A percentile compares a stretch with the other conserved stretches of the same genome.
Conservation (phyloP, 331 rosid species). For the Acacia concinna region DNA sequence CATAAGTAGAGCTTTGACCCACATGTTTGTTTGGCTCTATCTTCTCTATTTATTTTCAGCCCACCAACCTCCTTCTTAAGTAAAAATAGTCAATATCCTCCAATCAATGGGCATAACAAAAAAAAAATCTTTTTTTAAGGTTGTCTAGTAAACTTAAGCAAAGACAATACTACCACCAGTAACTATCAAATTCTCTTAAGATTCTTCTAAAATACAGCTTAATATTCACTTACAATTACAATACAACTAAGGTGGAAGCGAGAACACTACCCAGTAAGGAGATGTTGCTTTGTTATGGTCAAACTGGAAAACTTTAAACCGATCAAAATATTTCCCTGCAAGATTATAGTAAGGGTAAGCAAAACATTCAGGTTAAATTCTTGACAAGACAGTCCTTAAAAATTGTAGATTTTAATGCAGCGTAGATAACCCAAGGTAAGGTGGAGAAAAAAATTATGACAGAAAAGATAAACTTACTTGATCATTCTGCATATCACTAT, state of each 20-base stretch:
- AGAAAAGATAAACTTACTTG: conserved; percentile 46
- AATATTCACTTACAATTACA: neutral
- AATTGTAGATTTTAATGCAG: conserved; percentile 16
- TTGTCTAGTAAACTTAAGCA: neutral
- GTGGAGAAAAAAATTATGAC: conserved; percentile 1
- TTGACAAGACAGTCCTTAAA: neutral
- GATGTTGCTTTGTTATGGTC: conserved; percentile 80
- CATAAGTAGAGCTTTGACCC: neutral
- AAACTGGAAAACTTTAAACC: conserved; percentile 83
- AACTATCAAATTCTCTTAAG: neutral
- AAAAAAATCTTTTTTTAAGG: neutral
- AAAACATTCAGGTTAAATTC: conserved; percentile 15
- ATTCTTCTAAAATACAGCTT: neutral
- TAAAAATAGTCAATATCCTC: neutral
- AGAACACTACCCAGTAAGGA: conserved; percentile 61
- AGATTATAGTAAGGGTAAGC: conserved; percentile 37
- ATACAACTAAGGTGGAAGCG: conserved; percentile 26
- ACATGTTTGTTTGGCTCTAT: neutral
- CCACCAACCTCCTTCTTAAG: neutral
- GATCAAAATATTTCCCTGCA: conserved; percentile 65
- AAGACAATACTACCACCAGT: neutral
- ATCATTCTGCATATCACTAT: conserved; percentile 54
- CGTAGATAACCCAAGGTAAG: neutral
- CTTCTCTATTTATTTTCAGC: neutral
- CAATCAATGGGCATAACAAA: neutral